Conservation (phyloP, 495 filamentous ascomycete genomes). For the Mytilinidion resinicola region DNA sequence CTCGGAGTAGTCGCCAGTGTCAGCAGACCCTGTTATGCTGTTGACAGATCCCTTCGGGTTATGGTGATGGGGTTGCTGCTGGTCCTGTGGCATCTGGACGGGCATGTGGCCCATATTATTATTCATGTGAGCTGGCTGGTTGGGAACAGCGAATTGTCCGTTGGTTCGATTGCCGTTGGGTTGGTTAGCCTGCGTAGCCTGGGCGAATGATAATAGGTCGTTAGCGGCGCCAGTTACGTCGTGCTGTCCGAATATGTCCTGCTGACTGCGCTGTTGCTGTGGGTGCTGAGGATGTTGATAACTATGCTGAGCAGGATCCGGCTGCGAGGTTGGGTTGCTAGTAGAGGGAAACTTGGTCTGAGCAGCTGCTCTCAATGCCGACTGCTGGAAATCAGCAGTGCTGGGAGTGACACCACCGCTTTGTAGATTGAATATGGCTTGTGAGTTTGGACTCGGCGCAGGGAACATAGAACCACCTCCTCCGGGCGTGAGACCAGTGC, state of each 20-base stretch:
- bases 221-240: constrained; percentile 94
- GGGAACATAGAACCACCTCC: constrained; percentile 98
- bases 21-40: constrained; percentile 47
- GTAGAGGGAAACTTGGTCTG: constrained; percentile 37
- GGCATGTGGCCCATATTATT: constrained; percentile 25
- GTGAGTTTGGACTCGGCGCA: constrained; percentile 78
- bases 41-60: constrained; percentile 40
- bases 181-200: constrained; percentile 41
- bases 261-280: constrained; percentile 40
- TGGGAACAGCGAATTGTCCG: constrained; percentile 49
- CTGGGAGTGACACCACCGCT: constrained; percentile 79
- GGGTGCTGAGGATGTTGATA: constrained; percentile 29
- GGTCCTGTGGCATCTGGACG: constrained; percentile 24
- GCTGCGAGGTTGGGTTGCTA: constrained; percentile 47
- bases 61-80: constrained; percentile 36
- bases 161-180: constrained; percentile 45
- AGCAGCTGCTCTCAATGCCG: constrained; percentile 70
- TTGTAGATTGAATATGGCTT: constrained; percentile 71
- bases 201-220: constrained; percentile 84
- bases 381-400: constrained; percentile 90
- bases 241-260: constrained; percentile 68
- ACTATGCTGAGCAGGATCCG: constrained; percentile 28
- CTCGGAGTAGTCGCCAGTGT: constrained; percentile 67
- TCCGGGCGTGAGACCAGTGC: constrained; percentile 88
- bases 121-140: constrained; percentile 42